phyloP scores from a whole-genome alignment of 1,284 basidiomycete species.

The Irpex sp. region DNA sequence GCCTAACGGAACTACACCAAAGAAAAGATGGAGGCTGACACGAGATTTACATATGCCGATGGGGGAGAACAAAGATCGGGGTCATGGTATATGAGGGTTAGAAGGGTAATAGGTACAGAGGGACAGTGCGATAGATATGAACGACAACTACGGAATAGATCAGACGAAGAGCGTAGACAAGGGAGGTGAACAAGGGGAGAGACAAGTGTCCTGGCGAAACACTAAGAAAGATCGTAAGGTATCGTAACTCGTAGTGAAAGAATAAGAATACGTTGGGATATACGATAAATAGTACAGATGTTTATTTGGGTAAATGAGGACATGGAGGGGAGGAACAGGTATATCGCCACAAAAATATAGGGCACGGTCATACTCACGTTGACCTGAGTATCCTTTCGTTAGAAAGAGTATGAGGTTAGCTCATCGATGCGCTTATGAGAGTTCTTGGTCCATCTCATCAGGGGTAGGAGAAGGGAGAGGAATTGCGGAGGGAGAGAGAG shows the following conservation, averaged over 20 bases:
- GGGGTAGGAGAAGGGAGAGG: conserved; percentile 63
- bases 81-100: not conserved
- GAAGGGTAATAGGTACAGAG: not conserved
- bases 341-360: not conserved
- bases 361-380: not conserved
- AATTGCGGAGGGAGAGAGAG: conserved; percentile 60
- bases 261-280: not conserved
- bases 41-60: not conserved
- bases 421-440: not conserved
- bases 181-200: not conserved
- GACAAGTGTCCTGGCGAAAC: not conserved
- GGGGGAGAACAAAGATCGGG: not conserved
- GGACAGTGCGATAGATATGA: not conserved
- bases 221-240: not conserved
- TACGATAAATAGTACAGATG: not conserved
- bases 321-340: not conserved
- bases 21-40: not conserved
- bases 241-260: not conserved
- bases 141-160: not conserved
- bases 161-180: not conserved
- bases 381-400: not conserved
- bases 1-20: too few relatives aligned
- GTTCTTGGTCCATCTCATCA: conserved; percentile 44
- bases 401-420: not conserved
- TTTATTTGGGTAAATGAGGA: not conserved